Conservation (phyloP, 768 basidiomycete genomes). For the Lactifluus rugatus region DNA sequence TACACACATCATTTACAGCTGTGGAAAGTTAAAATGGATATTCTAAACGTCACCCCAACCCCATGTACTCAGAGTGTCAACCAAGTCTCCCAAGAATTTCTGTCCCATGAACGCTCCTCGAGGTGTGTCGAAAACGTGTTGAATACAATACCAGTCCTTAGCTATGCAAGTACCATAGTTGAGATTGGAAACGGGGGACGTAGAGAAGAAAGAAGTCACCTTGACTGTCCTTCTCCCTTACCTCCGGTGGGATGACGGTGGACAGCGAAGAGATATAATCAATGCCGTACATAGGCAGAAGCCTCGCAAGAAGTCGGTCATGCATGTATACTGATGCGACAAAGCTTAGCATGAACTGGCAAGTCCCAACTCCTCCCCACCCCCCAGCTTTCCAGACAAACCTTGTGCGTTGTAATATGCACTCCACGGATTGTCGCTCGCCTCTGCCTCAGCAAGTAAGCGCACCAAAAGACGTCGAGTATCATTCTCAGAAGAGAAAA, state of each 20-base stretch:
- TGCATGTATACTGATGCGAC: slow-evolving; percentile 12
- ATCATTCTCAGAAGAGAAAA: not conserved
- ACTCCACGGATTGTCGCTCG: slow-evolving; percentile 8
- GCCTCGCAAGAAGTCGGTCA: slow-evolving; percentile 10
- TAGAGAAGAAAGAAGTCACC: not conserved
- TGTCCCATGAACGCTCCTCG: slow-evolving; percentile 6
- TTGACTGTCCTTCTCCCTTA: not conserved
- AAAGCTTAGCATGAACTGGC: not conserved
- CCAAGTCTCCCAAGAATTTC: not conserved
- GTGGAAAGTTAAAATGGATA: not conserved
- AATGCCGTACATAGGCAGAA: slow-evolving; percentile 9
- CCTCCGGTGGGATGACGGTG: not conserved
- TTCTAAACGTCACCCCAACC: not conserved
- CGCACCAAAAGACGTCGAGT: not conserved
- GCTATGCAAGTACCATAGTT: not conserved
- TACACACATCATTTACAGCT: not conserved
- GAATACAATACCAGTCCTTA: slow-evolving; percentile 7
- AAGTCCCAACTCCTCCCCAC: not conserved
- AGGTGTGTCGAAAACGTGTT: slow-evolving; percentile 5
- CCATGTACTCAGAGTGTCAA: not conserved
- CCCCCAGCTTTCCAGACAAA: not conserved
- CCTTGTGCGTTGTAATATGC: slow-evolving; percentile 19
- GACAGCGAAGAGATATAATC: slow-evolving; percentile 7
- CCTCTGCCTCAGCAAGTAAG: slow-evolving; percentile 6
- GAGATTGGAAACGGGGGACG: not conserved